Conservation (phyloP, 148 eudicot genomes). For the Camellia lanceoleosa region DNA sequence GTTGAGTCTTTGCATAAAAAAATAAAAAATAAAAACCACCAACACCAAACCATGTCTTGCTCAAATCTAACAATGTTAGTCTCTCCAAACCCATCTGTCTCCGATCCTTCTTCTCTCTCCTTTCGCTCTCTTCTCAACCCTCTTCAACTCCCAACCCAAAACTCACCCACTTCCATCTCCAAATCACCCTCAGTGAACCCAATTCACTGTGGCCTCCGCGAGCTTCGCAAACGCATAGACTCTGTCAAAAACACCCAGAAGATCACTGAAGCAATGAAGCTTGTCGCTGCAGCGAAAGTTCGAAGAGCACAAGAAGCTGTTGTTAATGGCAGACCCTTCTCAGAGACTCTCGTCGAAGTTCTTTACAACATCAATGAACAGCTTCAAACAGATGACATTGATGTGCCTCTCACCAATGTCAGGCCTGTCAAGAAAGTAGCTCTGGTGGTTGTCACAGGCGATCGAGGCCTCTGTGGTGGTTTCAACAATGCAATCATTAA, state of each 20-base stretch:
- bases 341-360: too few relatives aligned
- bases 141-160: constrained; percentile 36
- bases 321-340: constrained; percentile 13
- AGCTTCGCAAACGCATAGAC: constrained; percentile 42
- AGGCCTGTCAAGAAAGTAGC: constrained; percentile 22
- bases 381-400: constrained; percentile 15
- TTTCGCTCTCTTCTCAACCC: constrained; percentile 45
- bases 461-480: constrained; percentile 14
- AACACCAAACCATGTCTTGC: constrained; percentile 31
- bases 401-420: constrained; percentile 8
- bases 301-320: constrained; percentile 22
- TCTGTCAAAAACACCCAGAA: constrained; percentile 21
- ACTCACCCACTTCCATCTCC: too few relatives aligned
- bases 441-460: constrained; percentile 16
- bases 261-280: constrained; percentile 22
- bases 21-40: too few relatives aligned
- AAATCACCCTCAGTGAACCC: constrained; percentile 15
- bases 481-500: constrained; percentile 11
- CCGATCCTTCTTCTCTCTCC: constrained; percentile 35
- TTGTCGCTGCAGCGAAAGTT: constrained; percentile 21
- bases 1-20: too few relatives aligned
- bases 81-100: constrained; percentile 25
- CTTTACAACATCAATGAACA: constrained; percentile 11
- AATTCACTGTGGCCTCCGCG: constrained; percentile 48
- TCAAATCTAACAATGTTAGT: constrained; percentile 43